Conservation (phyloP, 208 protist species). For the Trypanosoma cruzi region DNA sequence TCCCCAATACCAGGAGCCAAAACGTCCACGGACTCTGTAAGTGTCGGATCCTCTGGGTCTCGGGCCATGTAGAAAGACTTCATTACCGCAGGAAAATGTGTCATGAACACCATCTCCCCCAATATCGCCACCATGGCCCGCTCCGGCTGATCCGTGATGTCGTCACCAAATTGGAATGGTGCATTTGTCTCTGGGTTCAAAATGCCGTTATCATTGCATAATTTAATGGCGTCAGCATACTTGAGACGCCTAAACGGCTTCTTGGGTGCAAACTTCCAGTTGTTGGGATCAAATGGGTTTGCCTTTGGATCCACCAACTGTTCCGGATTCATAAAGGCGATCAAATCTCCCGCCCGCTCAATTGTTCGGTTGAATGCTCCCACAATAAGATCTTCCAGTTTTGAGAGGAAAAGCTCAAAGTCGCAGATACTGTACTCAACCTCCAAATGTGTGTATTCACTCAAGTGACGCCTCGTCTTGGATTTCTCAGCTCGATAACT, state of each 20-base stretch:
- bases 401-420: conserved; percentile 96
- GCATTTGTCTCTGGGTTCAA: conserved; percentile 90
- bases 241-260: conserved; percentile 96
- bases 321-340: conserved; percentile 93
- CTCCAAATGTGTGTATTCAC: conserved; percentile 99
- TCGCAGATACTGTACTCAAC: conserved; percentile 97
- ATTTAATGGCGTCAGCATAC: conserved; percentile 97
- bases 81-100: conserved; percentile 96
- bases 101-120: conserved; percentile 97
- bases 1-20: conserved; percentile 98
- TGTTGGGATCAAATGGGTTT: conserved; percentile 60
- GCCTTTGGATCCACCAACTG: conserved; percentile 69
- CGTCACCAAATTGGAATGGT: conserved; percentile 95
- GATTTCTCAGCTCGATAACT: conserved; percentile 99
- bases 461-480: conserved; percentile 97
- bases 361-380: conserved; percentile 87
- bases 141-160: conserved; percentile 98
- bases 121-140: conserved; percentile 97
- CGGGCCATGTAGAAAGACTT: conserved; percentile 99
- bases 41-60: conserved; percentile 67
- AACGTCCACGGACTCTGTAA: conserved; percentile 96
- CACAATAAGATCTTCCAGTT: conserved; percentile 96
- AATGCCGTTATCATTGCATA: conserved; percentile 95
- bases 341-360: conserved; percentile 63
- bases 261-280: conserved; percentile 91